A percentile compares a stretch with the other conserved stretches of the same genome.
Conservation (phyloP, 192 early-diverging fungal species). For the Dispira parvispora region DNA sequence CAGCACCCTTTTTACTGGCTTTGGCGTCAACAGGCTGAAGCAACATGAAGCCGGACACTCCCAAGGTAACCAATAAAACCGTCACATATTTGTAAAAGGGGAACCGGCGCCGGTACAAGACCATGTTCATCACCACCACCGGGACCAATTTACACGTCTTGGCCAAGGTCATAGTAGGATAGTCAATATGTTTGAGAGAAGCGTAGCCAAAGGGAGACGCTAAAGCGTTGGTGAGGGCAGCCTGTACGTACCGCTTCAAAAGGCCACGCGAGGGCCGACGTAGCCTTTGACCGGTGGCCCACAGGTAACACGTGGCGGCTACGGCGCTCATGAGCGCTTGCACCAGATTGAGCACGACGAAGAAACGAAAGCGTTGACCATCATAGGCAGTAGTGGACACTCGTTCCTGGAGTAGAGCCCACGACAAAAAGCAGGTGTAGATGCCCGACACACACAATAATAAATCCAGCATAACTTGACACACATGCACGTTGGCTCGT, state of each 20-base stretch:
- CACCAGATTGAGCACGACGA: constrained; percentile 77
- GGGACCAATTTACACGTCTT: constrained; percentile 96
- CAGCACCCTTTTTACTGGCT: constrained; percentile 19
- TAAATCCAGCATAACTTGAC: constrained; percentile 45
- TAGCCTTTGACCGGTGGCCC: constrained; percentile 24
- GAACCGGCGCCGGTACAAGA: constrained; percentile 77
- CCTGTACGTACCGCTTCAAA: constrained; percentile 48
- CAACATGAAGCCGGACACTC: constrained; percentile 90
- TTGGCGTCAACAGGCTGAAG: constrained; percentile 38
- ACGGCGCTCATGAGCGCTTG: constrained; percentile 65
- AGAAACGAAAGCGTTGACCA: constrained; percentile 60
- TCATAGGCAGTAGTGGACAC: constrained; percentile 72
- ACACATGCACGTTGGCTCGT: not conserved
- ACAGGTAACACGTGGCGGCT: constrained; percentile 61
- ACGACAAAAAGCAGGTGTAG: constrained; percentile 90
- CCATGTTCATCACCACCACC: constrained; percentile 86
- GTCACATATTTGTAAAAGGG: constrained; percentile 77
- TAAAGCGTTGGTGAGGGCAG: constrained; percentile 53
- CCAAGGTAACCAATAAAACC: constrained; percentile 72
- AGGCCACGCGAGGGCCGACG: constrained; percentile 22
- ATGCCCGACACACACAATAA: constrained; percentile 62
- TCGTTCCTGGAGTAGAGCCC: constrained; percentile 89
- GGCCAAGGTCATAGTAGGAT: constrained; percentile 91
- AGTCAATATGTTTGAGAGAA: constrained; percentile 85
- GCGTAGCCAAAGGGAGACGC: constrained; percentile 90